A percentile compares a stretch with the other conserved stretches of the same genome.
phyloP scores from a whole-genome alignment of 345 rosid species.

The Arabidopsis arenosa region DNA sequence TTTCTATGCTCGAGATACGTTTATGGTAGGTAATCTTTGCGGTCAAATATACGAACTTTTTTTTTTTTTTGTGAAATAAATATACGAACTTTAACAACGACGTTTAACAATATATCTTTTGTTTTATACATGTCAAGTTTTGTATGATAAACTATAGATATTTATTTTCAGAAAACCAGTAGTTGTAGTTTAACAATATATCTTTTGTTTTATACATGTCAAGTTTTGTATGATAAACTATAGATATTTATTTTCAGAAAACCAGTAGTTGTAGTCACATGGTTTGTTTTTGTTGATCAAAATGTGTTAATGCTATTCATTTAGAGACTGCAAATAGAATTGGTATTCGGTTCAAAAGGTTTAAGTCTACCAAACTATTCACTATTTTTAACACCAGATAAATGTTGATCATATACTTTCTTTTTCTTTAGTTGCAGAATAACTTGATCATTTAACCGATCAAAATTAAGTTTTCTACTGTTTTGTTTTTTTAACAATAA shows the following conservation, averaged over 20 bases:
- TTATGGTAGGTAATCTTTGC: background rate
- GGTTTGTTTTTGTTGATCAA: background rate
- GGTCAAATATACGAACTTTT: background rate
- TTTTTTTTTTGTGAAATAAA: background rate
- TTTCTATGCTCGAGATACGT: background rate
- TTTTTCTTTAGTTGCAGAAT: too few relatives aligned
- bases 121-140: background rate
- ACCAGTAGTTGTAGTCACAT: conserved; percentile 17
- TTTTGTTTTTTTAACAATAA: too few relatives aligned
- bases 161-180: background rate
- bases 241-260: background rate
- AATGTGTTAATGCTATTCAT: background rate
- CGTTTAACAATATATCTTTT: conserved; percentile 3
- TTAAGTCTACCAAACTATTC: too few relatives aligned
- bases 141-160: background rate
- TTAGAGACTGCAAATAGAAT: background rate
- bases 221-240: background rate
- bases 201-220: background rate
- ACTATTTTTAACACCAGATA: too few relatives aligned
- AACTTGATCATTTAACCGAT: too few relatives aligned
- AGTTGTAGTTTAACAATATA: conserved; percentile 5
- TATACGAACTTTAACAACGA: conserved; percentile 1
- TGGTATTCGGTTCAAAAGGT: background rate
- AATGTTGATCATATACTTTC: too few relatives aligned
- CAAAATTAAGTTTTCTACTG: too few relatives aligned